phyloP scores from a whole-genome alignment of 2,329 filamentous ascomycete species.

The Cytospora chrysosperma region DNA sequence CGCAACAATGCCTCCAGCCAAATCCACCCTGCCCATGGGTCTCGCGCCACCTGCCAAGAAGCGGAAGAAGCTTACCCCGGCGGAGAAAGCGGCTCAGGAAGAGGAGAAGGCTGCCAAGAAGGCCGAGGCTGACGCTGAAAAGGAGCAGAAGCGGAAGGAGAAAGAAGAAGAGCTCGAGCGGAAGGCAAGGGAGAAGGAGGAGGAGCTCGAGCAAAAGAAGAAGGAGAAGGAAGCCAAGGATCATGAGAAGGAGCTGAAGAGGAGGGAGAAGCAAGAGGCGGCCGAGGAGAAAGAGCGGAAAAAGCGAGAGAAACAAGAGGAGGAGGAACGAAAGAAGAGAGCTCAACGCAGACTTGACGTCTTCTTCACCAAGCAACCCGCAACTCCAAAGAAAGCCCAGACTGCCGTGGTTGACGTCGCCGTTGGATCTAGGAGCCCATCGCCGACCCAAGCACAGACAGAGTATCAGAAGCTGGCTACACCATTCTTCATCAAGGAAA shows the following conservation, averaged over 20 bases:
- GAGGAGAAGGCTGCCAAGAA: slow-evolving; percentile 39
- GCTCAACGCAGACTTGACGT: slow-evolving; percentile 47
- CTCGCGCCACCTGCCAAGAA: slow-evolving; percentile 43
- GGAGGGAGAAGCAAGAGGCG: slow-evolving; percentile 46
- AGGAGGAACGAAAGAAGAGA: slow-evolving; percentile 49
- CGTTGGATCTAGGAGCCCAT: slow-evolving; percentile 22
- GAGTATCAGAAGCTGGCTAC: slow-evolving; percentile 73
- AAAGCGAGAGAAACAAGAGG: slow-evolving; percentile 43
- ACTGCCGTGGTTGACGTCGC: slow-evolving; percentile 27
- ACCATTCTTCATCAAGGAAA: slow-evolving; percentile 74
- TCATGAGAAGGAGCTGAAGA: slow-evolving; percentile 39
- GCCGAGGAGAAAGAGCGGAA: slow-evolving; percentile 49
- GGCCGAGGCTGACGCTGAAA: slow-evolving; percentile 33
- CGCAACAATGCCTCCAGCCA: slow-evolving; percentile 6
- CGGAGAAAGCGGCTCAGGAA: slow-evolving; percentile 37
- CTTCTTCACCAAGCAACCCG: slow-evolving; percentile 43
- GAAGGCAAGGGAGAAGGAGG: slow-evolving; percentile 34
- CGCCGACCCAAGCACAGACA: slow-evolving; percentile 30
- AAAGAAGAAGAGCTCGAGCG: slow-evolving; percentile 37
- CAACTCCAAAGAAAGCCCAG: slow-evolving; percentile 42
- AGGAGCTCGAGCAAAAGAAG: slow-evolving; percentile 37
- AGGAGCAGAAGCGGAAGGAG: slow-evolving; percentile 33
- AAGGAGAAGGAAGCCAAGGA: slow-evolving; percentile 32
- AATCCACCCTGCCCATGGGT: slow-evolving; percentile 24
- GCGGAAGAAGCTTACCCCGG: slow-evolving; percentile 43